Percentiles rank a stretch among this genome's conserved stretches.
Evolutionary conservation across 2,329 filamentous ascomycete species (phyloP).

Genomic region (Pleomassaria siparia): DNA sequence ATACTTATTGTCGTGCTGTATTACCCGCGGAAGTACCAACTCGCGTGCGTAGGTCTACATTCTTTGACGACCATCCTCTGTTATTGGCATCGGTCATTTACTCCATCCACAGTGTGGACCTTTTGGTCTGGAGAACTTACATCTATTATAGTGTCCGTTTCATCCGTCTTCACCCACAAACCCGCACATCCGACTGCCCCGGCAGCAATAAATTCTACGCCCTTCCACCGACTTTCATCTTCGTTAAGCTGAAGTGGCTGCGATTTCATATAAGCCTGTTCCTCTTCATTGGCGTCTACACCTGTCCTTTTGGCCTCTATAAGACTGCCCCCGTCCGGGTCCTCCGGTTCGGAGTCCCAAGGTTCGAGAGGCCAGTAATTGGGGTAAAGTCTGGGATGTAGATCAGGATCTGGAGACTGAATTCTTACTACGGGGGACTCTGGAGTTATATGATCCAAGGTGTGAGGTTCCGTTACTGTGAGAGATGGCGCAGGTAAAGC

Average conservation of each 20-base stretch:
- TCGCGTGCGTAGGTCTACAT: neutral
- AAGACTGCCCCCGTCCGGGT: too few relatives aligned
- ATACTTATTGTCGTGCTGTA: too few relatives aligned
- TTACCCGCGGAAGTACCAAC: conserved; percentile 7
- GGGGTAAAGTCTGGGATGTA: too few relatives aligned
- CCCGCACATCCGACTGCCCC: conserved; percentile 7
- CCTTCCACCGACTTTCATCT: conserved; percentile 3
- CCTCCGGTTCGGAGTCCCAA: too few relatives aligned
- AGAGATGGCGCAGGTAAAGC: too few relatives aligned
- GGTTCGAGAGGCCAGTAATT: too few relatives aligned
- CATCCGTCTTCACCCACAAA: conserved; percentile 11
- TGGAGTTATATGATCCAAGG: too few relatives aligned
- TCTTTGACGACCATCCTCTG: conserved; percentile 15
- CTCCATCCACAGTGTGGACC: neutral
- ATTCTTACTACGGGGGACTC: too few relatives aligned
- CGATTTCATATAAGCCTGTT: neutral
- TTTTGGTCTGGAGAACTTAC: conserved; percentile 6
- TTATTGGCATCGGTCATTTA: neutral
- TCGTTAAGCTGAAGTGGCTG: neutral
- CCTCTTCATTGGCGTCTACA: neutral
- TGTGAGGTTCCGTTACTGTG: too few relatives aligned
- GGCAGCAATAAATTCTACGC: conserved; percentile 6
- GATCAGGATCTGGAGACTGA: too few relatives aligned
- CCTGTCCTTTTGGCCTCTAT: too few relatives aligned
- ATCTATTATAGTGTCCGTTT: conserved; percentile 5